Percentiles rank a stretch among this genome's conserved stretches.
These are phyloP conservation scores for Albatrellus ellisii DNA, from an alignment of 768 basidiomycete species.

Conservation along the genomic window DNA sequence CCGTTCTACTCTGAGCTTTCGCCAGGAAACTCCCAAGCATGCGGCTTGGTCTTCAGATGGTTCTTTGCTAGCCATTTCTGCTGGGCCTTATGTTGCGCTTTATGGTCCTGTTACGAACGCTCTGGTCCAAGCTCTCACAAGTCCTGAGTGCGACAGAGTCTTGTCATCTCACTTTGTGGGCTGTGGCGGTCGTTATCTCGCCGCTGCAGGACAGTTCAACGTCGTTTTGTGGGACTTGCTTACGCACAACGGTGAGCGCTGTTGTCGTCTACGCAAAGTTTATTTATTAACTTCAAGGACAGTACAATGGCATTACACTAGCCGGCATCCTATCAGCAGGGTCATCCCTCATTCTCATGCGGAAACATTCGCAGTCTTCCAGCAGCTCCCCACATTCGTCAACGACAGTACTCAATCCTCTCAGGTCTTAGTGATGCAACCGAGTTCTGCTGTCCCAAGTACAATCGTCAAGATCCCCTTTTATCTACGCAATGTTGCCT, in stretches of 20 bases:
- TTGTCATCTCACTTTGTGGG: constrained; percentile 55
- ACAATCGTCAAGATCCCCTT: constrained; percentile 43
- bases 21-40: constrained; percentile 49
- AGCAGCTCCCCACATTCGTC: constrained; percentile 18
- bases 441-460: constrained; percentile 31
- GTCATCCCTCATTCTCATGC: constrained; percentile 43
- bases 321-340: constrained; percentile 24
- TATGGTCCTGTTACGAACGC: constrained; percentile 58
- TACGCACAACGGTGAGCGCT: constrained; percentile 30
- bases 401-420: constrained; percentile 22
- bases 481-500: constrained; percentile 36
- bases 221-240: constrained; percentile 67
- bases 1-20: constrained; percentile 60
- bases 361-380: constrained; percentile 48
- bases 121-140: constrained; percentile 41
- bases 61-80: constrained; percentile 68
- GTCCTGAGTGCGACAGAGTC: constrained; percentile 34
- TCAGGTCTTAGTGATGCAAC: constrained; percentile 34
- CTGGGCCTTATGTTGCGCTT: constrained; percentile 53
- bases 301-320: constrained; percentile 51
- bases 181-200: constrained; percentile 54
- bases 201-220: constrained; percentile 32
- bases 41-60: constrained; percentile 77
- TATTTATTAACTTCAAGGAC: constrained; percentile 4
- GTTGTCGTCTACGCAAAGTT: neutral